Evolutionary conservation across 2,329 filamentous ascomycete genomes (phyloP).

Genomic region (Curvularia sp.): DNA sequence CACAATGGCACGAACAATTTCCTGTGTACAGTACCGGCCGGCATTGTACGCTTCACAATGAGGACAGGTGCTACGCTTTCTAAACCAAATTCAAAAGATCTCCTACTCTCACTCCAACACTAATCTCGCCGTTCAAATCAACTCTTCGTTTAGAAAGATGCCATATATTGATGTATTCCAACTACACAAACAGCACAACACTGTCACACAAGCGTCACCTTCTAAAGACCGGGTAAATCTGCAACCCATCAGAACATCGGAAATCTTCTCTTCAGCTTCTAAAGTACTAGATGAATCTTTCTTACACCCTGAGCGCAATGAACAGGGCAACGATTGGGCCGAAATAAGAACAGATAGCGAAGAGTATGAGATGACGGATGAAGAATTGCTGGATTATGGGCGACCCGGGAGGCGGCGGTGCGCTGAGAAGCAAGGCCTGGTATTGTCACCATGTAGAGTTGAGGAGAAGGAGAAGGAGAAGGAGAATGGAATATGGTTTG

Average conservation of each 20-base stretch:
- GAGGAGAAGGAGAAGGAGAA: background rate
- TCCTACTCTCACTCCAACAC: background rate
- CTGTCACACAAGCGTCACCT: background rate
- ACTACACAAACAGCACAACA: background rate
- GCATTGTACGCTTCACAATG: background rate
- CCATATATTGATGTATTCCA: background rate
- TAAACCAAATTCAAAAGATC: background rate
- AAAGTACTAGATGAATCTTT: background rate
- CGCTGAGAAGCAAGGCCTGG: background rate
- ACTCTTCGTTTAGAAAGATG: background rate
- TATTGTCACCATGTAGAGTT: background rate
- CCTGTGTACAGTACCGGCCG: background rate
- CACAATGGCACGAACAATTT: background rate
- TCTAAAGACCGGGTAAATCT: background rate
- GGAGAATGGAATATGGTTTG: background rate
- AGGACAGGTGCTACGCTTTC: background rate
- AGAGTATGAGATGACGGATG: background rate
- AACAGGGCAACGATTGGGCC: background rate
- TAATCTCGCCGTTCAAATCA: background rate
- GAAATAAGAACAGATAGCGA: background rate
- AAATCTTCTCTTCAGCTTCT: background rate
- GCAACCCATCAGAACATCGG: too few species aligned
- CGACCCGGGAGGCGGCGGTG: background rate
- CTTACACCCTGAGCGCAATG: background rate
- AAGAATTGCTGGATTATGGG: slow-evolving; percentile 6